Base-by-base conservation (phyloP, 129 eudicot genomes). In the Centella asiatica region DNA sequence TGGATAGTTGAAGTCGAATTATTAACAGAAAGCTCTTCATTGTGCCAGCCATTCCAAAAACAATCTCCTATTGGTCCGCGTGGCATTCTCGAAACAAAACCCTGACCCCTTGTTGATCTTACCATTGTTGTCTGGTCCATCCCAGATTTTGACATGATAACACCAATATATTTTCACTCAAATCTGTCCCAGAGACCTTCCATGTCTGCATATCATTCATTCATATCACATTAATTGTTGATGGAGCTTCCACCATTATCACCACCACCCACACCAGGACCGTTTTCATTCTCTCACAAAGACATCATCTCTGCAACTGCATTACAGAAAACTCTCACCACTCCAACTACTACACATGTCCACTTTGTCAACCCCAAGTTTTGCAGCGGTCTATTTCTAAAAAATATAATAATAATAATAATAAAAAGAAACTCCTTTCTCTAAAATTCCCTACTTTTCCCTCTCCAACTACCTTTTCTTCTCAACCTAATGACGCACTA, bases 51-150 rank as follows among this genome's bases (percentile, higher is more conserved):
- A 10, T 67, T 45, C 20, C 18, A 45, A 31, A 44, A 53, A 22
- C 53, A 42, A 27, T 29, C 29, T 56, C 60, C 11, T 11, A 67
- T 42, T 54, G 51, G 76, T 63, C 69, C 70, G 48, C 45, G 47
- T 40, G 68, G 57, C 71, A 72, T 55, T 46, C 61, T 45, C 33
- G 36, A 60, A 57, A 29, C 52, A 63, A 24, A 48, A 54, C 28
- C 39, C 68, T 74, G 48, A 52, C 59, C 13, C 77, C 72, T 76
- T 31, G 23, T 17, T 58, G 64, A 27, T 46, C 46, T 69, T 72
- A 67, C 69, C 26, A 64, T 34, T 63, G 73, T 72, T 76, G 80
- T 76, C 82, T 75, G 80, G 82, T 75, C 81, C 74, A 66, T 65
- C 24, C 74, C 66, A 58, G 82, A 75, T 44, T 72, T 62, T 63